Evolutionary conservation across 148 eudicot species (phyloP).

Genomic region (Pharnaceum exiguum): DNA sequence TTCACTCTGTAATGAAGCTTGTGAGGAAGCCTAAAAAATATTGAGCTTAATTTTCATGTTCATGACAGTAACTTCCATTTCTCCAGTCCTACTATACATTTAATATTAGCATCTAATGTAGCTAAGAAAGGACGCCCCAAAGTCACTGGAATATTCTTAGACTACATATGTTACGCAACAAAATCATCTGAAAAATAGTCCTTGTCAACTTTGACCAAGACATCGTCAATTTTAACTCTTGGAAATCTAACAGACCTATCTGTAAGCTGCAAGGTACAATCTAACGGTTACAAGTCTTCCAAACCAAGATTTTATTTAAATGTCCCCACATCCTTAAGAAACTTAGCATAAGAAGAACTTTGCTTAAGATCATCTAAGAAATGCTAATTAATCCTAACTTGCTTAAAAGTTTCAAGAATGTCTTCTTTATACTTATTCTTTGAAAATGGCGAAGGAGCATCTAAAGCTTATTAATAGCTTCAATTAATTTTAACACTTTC

Average conservation of each 20-base stretch:
- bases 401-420: neutral
- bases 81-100: neutral
- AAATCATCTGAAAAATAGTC: neutral
- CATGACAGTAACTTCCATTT: neutral
- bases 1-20: neutral
- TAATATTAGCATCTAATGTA: too few species aligned
- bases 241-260: neutral
- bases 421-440: neutral
- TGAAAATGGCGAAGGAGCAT: neutral
- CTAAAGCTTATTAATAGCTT: too few species aligned
- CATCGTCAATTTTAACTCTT: too few species aligned
- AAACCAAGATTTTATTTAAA: neutral
- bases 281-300: neutral
- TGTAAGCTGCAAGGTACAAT: neutral
- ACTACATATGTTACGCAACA: neutral
- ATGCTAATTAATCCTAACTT: neutral
- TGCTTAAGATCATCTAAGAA: too few species aligned
- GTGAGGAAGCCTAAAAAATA: too few species aligned
- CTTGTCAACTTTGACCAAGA: neutral
- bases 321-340: too few species aligned
- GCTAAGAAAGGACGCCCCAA: neutral
- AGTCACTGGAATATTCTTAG: neutral
- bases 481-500: too few species aligned
- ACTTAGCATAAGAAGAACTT: too few species aligned
- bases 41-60: neutral